Evolutionary conservation across 441 rosid genomes (phyloP), one percentile per base, ranked within the genome.

Genomic region (Isatis lusitanica): DNA sequence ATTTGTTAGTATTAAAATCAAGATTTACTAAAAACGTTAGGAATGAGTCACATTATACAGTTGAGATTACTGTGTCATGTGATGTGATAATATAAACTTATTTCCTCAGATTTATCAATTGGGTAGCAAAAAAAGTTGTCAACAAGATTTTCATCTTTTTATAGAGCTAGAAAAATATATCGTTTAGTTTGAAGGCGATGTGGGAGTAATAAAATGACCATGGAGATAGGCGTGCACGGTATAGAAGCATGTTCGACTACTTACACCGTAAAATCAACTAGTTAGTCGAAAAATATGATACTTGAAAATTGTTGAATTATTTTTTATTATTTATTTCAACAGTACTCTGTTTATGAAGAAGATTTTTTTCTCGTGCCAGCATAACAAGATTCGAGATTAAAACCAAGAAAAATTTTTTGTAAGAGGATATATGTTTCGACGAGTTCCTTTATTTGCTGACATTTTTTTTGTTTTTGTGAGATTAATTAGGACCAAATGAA

Each of bases 141-240:
- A 21, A 21, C 24, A 21, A 1, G 24, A 21, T 21, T 21, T 21
- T 21, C 24, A 46, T 46, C 51, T 1, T 46, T 44, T 46, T 26
- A 26, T 26, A 53, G 11, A 24, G n/a, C n/a, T n/a, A n/a, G 15
- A 57, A 28, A 10, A 9, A 3, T 16, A 44, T 30, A 4, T 3
- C 30, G 21, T 63, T 44, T 24, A 63, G 24, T 21, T 21, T 21
- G 24, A 21, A 26, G 53, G 16, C 16, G 68, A 44, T 42, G 12
- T 62, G 66, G 12, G 4, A 38, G 28, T 30, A 30, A 4, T 30
- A 13, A 13, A 55, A 16, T 58, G 30, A 44, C 46, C 30, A 42
- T 62, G 18, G 26, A 63, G 28, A 31, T 46, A 47, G 43, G 39
- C 71, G 71, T 52, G 52, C 17, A 67, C 28, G 63, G 53, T 39